phyloP scores from a whole-genome alignment of 495 filamentous ascomycete genomes.

The Talaromyces liani region DNA sequence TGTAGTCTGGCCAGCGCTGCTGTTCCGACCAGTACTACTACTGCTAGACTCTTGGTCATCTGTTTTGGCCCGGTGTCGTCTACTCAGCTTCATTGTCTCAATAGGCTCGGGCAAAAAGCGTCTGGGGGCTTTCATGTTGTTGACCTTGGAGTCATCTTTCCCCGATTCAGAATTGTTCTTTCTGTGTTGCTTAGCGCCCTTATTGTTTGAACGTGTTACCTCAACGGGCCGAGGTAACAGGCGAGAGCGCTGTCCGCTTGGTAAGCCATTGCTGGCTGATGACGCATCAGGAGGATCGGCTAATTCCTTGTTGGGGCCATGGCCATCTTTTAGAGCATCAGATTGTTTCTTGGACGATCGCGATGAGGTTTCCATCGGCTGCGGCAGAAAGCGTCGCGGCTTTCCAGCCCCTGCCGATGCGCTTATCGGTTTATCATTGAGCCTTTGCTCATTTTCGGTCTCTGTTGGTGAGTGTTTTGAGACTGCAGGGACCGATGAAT shows the following conservation, averaged over 20 bases:
- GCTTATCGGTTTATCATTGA: not conserved
- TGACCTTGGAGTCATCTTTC: constrained; percentile 21
- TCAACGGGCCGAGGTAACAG: not conserved
- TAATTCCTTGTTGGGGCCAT: constrained; percentile 17
- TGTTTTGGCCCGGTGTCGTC: constrained; percentile 11
- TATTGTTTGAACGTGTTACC: constrained; percentile 9
- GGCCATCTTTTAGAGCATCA: constrained; percentile 35
- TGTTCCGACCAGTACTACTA: constrained; percentile 1
- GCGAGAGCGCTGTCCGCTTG: not conserved
- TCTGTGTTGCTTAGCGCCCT: not conserved
- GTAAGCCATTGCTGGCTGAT: not conserved
- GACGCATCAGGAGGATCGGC: constrained; percentile 1
- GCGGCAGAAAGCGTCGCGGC: constrained; percentile 48
- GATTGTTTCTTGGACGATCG: constrained; percentile 46
- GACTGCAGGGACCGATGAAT: not conserved
- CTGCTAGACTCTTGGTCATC: constrained; percentile 8
- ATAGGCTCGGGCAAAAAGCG: constrained; percentile 22
- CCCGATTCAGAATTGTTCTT: not conserved
- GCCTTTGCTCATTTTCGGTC: not conserved
- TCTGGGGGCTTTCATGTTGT: constrained; percentile 14
- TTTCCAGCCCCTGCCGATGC: constrained; percentile 9
- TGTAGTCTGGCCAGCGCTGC: constrained; percentile 10
- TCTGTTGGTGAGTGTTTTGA: not conserved
- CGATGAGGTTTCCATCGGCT: constrained; percentile 62
- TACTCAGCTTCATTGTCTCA: constrained; percentile 21